These are phyloP conservation scores for Plasmodium gonderi DNA, from an alignment of 169 alveolate species.

Conservation along the genomic window DNA sequence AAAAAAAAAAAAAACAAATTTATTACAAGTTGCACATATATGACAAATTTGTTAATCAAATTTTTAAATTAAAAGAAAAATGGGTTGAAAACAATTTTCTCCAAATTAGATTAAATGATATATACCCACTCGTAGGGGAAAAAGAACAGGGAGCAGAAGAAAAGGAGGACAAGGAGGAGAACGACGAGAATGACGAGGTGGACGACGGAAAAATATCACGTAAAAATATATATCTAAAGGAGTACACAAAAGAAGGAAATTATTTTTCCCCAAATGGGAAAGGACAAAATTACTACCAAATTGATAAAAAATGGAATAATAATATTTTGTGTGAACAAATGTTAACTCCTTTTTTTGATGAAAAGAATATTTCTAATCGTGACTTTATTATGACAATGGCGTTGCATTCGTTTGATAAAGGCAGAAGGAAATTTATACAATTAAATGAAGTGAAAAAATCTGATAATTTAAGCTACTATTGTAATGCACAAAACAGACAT, in stretches of 20 bases:
- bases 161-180: not conserved
- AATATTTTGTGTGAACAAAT: not conserved
- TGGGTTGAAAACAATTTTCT: constrained; percentile 40
- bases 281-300: not conserved
- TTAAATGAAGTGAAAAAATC: not conserved
- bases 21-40: constrained; percentile 4
- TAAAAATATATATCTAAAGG: not conserved
- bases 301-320: not conserved
- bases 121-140: not conserved
- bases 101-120: not conserved
- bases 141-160: not conserved
- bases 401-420: not conserved
- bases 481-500: not conserved
- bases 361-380: not conserved
- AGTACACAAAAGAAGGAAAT: not conserved
- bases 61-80: constrained; percentile 30
- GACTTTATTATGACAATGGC: not conserved
- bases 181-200: not conserved
- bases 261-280: not conserved
- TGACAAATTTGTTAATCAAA: not conserved
- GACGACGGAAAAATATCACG: not conserved
- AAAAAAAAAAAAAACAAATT: constrained; percentile 33
- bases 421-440: not conserved
- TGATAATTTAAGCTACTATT: not conserved
- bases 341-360: not conserved